These are phyloP conservation scores for Pseudocercospora eumusae DNA, from an alignment of 2,329 filamentous ascomycete genomes.

Conservation along the genomic window DNA sequence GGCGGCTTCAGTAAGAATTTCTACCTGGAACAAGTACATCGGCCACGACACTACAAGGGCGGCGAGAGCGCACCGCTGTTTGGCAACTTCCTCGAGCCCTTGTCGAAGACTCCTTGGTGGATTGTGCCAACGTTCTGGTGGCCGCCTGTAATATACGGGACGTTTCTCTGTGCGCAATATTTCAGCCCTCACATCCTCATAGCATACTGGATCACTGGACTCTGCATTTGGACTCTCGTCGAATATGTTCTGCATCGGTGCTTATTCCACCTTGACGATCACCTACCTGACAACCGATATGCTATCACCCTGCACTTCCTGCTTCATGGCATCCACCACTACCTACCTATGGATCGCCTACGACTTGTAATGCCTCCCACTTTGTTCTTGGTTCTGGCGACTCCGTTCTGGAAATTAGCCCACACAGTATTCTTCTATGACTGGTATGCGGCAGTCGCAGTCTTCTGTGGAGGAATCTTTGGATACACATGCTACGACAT, in stretches of 20 bases:
- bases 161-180: slow-evolving; percentile 64
- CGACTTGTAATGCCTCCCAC: slow-evolving; percentile 95
- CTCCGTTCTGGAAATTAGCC: slow-evolving; percentile 89
- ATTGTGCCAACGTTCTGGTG: slow-evolving; percentile 81
- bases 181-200: slow-evolving; percentile 53
- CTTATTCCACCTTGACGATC: slow-evolving; percentile 92
- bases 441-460: slow-evolving; percentile 77
- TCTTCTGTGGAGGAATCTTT: slow-evolving; percentile 88
- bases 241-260: slow-evolving; percentile 89
- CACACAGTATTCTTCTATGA: slow-evolving; percentile 79
- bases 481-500: slow-evolving; percentile 96
- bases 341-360: slow-evolving; percentile 98
- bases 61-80: slow-evolving; percentile 91
- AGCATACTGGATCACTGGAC: slow-evolving; percentile 68
- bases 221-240: slow-evolving; percentile 82
- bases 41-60: slow-evolving; percentile 92
- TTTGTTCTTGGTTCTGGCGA: slow-evolving; percentile 78
- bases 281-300: slow-evolving; percentile 88
- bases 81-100: slow-evolving; percentile 97
- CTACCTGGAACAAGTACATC: slow-evolving; percentile 93
- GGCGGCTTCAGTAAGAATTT: slow-evolving; percentile 93
- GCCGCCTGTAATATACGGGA: slow-evolving; percentile 74
- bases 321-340: slow-evolving; percentile 95
- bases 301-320: slow-evolving; percentile 85
- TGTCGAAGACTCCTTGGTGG: slow-evolving; percentile 95